phyloP scores from a whole-genome alignment of 768 basidiomycete species.

The Dentipellis fragilis region DNA sequence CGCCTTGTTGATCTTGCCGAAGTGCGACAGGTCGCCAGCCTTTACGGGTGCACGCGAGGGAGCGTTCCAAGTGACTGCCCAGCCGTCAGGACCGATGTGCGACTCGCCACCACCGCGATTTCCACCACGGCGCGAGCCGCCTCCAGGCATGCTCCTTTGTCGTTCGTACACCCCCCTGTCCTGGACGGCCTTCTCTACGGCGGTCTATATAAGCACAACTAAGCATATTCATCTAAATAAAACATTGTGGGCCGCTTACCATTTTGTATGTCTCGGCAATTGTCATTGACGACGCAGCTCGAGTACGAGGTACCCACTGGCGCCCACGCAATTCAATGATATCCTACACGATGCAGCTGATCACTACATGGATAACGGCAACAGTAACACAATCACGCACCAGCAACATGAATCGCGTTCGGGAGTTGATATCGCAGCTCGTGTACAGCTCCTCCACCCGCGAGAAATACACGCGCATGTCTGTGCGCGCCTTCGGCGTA shows the following conservation, averaged over 20 bases:
- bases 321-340: background rate
- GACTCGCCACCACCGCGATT: conserved; percentile 50
- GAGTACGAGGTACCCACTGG: background rate
- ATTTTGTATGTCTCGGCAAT: background rate
- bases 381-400: background rate
- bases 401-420: background rate
- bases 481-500: background rate
- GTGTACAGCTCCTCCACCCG: background rate
- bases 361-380: background rate
- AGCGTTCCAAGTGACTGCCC: conserved; percentile 37
- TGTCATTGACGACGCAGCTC: background rate
- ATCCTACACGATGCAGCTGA: background rate
- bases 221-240: no score
- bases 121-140: conserved; percentile 81
- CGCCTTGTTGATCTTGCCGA: conserved; percentile 73
- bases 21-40: conserved; percentile 78
- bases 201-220: conserved; percentile 57
- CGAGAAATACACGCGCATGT: background rate
- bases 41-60: conserved; percentile 51
- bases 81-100: conserved; percentile 60
- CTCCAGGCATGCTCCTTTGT: conserved; percentile 75
- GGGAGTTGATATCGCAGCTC: background rate
- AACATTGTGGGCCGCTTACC: no score
- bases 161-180: conserved; percentile 62
- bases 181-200: conserved; percentile 81